Conservation (phyloP, 106 monocot genomes). For the Chionographis japonica region DNA sequence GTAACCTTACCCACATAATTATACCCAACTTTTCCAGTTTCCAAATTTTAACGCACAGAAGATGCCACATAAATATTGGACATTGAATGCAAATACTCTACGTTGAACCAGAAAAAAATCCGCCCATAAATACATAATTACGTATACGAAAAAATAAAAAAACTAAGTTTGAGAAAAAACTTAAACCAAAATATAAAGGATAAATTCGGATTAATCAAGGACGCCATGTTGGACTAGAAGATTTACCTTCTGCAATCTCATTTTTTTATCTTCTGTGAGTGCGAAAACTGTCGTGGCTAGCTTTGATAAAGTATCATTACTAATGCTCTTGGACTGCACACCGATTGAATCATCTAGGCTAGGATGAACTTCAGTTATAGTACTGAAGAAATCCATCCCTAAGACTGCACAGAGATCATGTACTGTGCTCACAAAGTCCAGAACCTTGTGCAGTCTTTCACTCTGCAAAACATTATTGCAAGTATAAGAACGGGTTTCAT, state of each 20-base stretch:
- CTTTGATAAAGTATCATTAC: constrained; percentile 76
- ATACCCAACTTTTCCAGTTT: too few relatives aligned
- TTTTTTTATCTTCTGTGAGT: constrained; percentile 77
- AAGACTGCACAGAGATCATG: constrained; percentile 94
- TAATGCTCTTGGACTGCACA: constrained; percentile 85
- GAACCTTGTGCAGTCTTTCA: constrained; percentile 79
- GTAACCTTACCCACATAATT: too few relatives aligned
- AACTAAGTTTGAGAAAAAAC: too few relatives aligned
- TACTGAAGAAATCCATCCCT: constrained; percentile 92
- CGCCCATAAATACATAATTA: too few relatives aligned
- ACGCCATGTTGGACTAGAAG: neutral
- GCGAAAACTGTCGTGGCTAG: constrained; percentile 62
- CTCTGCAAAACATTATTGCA: constrained; percentile 41
- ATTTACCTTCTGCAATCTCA: constrained; percentile 75
- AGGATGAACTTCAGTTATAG: constrained; percentile 87
- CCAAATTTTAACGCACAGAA: too few relatives aligned
- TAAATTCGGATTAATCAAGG: too few relatives aligned
- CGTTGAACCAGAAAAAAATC: too few relatives aligned
- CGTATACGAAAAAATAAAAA: too few relatives aligned
- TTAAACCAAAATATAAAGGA: too few relatives aligned
- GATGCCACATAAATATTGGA: too few relatives aligned
- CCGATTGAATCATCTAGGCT: constrained; percentile 75
- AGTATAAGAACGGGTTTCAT: constrained; percentile 2
- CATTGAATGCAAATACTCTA: too few relatives aligned
- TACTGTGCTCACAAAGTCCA: constrained; percentile 69